phyloP scores from a whole-genome alignment of 805 yeast genomes.

The Clavispora santaluciae region DNA sequence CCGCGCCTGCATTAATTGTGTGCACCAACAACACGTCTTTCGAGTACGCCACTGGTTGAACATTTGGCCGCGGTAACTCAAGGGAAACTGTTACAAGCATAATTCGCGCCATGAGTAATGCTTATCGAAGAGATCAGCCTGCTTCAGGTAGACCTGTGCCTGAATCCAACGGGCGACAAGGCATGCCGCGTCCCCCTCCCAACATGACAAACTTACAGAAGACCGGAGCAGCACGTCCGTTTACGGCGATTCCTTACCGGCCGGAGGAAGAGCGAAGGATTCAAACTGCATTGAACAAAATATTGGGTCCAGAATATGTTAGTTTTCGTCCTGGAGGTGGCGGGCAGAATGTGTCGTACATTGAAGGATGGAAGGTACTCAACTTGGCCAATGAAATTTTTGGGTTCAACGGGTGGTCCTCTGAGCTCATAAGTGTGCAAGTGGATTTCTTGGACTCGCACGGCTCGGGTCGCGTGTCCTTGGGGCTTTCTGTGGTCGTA shows the following conservation, averaged over 20 bases:
- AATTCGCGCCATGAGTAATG: background rate
- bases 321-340: conserved; percentile 75
- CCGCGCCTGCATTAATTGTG: conserved; percentile 1
- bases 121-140: background rate
- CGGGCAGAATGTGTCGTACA: conserved; percentile 60
- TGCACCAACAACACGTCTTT: conserved; percentile 1
- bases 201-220: background rate
- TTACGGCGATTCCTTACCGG: conserved; percentile 22
- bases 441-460: conserved; percentile 69
- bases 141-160: background rate
- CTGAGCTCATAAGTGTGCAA: conserved; percentile 59
- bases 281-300: conserved; percentile 30
- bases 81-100: no score
- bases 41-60: background rate
- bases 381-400: conserved; percentile 76
- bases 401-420: conserved; percentile 81
- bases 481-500: conserved; percentile 70
- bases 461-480: conserved; percentile 44
- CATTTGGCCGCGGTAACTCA: no score
- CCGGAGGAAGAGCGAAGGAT: conserved; percentile 31
- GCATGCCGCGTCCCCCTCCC: background rate
- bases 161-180: background rate
- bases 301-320: conserved; percentile 72
- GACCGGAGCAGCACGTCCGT: background rate
- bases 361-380: conserved; percentile 82